Evolutionary conservation across 1,284 basidiomycete species (phyloP).

Genomic region (Marasmius fiardii): DNA sequence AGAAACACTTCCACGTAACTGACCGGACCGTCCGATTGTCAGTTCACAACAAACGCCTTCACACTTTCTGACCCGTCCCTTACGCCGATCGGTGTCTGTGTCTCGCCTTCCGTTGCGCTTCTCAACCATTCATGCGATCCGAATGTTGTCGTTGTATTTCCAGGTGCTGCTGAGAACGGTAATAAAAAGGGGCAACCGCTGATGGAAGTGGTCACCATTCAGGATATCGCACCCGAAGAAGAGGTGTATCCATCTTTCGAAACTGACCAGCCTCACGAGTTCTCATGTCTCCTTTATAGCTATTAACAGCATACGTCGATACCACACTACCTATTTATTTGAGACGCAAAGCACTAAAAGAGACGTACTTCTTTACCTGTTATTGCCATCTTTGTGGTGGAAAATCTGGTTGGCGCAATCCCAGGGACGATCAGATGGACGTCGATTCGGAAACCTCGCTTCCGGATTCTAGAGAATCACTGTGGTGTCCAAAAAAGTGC

Average conservation of each 20-base stretch:
- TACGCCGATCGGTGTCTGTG: constrained; percentile 74
- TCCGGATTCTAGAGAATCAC: constrained; percentile 66
- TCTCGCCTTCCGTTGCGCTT: constrained; percentile 78
- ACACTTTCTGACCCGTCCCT: constrained; percentile 76
- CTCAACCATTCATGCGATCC: constrained; percentile 92
- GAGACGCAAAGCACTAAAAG: constrained; percentile 57
- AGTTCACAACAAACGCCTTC: constrained; percentile 91
- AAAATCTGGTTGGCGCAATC: constrained; percentile 10
- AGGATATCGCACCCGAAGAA: constrained; percentile 58
- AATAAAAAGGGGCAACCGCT: constrained; percentile 46
- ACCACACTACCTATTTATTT: constrained; percentile 61
- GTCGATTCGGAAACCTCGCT: background rate
- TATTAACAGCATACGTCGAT: constrained; percentile 83
- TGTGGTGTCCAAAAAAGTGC: constrained; percentile 66
- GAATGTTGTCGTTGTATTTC: constrained; percentile 89
- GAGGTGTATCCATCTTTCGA: constrained; percentile 51
- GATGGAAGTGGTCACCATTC: constrained; percentile 73
- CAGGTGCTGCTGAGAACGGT: constrained; percentile 34
- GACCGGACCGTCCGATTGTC: background rate
- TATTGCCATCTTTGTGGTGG: constrained; percentile 58
- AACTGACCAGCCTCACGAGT: background rate
- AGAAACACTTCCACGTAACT: background rate
- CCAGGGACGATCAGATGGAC: background rate
- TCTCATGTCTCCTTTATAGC: constrained; percentile 28
- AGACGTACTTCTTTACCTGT: constrained; percentile 84